A percentile compares a stretch with the other conserved stretches of the same genome.
Conservation (phyloP, 352 stramenopile genomes). For the Salisapilia sapeloensis region DNA sequence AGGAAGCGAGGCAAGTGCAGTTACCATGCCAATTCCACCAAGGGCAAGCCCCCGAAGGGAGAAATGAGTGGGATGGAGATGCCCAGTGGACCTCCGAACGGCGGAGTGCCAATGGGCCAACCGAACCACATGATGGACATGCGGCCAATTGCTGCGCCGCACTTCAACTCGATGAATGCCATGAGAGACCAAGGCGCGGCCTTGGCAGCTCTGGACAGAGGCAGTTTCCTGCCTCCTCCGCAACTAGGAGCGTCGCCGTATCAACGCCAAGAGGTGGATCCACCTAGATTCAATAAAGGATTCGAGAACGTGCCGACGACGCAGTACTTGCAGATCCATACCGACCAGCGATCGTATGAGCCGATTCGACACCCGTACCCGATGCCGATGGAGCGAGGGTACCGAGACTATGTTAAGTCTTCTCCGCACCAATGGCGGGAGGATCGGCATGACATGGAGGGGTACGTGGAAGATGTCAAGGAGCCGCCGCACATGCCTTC, state of each 20-base stretch:
- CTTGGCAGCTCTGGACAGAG: too few species aligned
- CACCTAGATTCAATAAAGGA: too few species aligned
- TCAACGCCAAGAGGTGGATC: too few species aligned
- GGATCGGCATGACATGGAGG: slow-evolving; percentile 64
- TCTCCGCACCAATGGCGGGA: too few species aligned
- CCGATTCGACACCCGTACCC: slow-evolving; percentile 23
- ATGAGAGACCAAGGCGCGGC: too few species aligned
- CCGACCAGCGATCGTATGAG: slow-evolving; percentile 60
- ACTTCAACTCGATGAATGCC: too few species aligned
- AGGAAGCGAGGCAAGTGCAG: slow-evolving; percentile 81
- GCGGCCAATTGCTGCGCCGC: slow-evolving; percentile 56
- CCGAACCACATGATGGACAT: slow-evolving; percentile 70
- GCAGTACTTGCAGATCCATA: slow-evolving; percentile 63
- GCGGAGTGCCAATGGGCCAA: slow-evolving; percentile 9
- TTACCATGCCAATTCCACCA: slow-evolving; percentile 61
- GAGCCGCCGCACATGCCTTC: slow-evolving; percentile 20
- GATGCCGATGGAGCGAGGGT: not conserved
- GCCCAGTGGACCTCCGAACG: not conserved
- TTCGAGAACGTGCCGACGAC: slow-evolving; percentile 8
- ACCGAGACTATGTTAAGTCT: too few species aligned
- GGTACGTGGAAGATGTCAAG: slow-evolving; percentile 24
- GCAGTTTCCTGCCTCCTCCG: too few species aligned
- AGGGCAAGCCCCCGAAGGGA: slow-evolving; percentile 46
- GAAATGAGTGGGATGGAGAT: not conserved
- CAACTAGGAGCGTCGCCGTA: too few species aligned